Evolutionary conservation across 1,139 yeast species (phyloP), one percentile per base, ranked within the genome.

Genomic region (Nakaseomyces bracarensis): DNA sequence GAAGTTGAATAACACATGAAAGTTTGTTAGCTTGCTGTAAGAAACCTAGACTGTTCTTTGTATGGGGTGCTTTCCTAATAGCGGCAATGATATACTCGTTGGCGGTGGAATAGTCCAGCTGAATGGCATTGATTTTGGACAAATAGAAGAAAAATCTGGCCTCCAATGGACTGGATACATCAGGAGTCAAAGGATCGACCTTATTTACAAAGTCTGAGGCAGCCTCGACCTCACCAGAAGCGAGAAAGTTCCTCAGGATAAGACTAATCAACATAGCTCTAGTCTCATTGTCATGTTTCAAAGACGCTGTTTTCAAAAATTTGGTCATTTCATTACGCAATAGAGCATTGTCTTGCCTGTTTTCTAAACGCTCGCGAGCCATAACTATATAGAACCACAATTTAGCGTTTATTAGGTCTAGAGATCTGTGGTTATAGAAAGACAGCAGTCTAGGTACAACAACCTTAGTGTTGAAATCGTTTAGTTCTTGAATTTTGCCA

Each of bases 61-160:
- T 85, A 63, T 87, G 96, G 26, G 98, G 98, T n/a, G 95, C 89
- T 64, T 93, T 93, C 68, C 98, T 80, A 42, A 89, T 82, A 6
- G 98, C 96, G 15, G 94, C 86, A 44, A 86, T 82, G 43, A 85
- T 86, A 57, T 79, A 85, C 56, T 89, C 96, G 58, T 82, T 82
- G 2, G 98, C 96, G 18, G 84, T 71, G 1, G 95, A 79, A 65
- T 93, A 93, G 64, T 93, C 93, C 55, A 93, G 75, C 67, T 91
- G 97, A 50, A 91, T 81, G 3, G 97, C 91, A 58, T 80, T 81
- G 57, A 93, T 85, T 53, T 83, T 79, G 13, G 96, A 93, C 61
- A 87, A 69, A 60, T 91, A 93, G 66, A 82, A 91, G 64, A 78
- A 82, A 64, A 87, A 89, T 65, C 99, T 78, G 4, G 97, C 96